Evolutionary conservation across 495 filamentous ascomycete species (phyloP), one percentile per base, ranked within the genome.

Genomic region (Xylaria acuta): DNA sequence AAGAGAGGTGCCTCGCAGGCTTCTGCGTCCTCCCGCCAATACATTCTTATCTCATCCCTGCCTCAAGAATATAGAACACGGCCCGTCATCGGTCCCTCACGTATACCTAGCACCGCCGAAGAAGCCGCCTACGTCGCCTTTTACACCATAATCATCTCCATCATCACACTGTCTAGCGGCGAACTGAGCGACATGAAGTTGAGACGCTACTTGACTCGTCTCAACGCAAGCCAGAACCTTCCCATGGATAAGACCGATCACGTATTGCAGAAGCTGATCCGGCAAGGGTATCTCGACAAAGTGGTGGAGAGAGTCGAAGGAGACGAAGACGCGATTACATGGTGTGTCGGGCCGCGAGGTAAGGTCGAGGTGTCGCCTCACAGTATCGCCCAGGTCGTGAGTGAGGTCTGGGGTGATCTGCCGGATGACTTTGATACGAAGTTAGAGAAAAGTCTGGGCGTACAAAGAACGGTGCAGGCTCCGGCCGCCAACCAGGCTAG

Each of bases 51-150:
- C 0, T 92, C 88, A 27, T 88, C 84, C 5, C 85, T 99, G 18
- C 92, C 95, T 0, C 74, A 84, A 0, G 74, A 82, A 43, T 95
- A 91, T 74, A 89, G 90, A n/a, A 77, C 76, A 1, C 86, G 92
- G 0, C 82, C 81, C 22, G 92, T 98, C 69, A 81, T 97, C 16
- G 75, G 84, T 0, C 94, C 96, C 0, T 86, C 92, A 2, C 86
- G 86, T 70, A 87, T 90, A 14, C 90, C 92, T 14, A 90, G 87
- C 38, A 76, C 84, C 1, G 81, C 84, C 11, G 84, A 88, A 38
- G 97, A 99, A 80, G 88, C 90, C 40, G 86, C 91, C 18, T 98
- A 98, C 80, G 88, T 90, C 8, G 94, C 87, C 0, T 77, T 98
- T 5, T 96, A 94, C 78, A 93, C 89, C 11, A 90, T 94, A 73